Evolutionary conservation across 2,329 filamentous ascomycete species (phyloP).

Genomic region (Stromatinia cepivora): DNA sequence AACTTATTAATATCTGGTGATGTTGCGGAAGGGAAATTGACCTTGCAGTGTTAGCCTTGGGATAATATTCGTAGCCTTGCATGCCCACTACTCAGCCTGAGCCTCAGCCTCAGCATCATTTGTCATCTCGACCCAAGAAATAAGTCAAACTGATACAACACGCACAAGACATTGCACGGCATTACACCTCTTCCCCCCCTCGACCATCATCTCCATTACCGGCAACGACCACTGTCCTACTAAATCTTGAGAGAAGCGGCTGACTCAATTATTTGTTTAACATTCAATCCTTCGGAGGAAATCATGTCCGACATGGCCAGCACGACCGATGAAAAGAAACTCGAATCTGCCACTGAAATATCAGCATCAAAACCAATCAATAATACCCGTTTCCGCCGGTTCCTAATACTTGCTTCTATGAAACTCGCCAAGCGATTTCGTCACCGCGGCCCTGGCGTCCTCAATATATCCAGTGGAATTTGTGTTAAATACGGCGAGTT

Average conservation of each 20-base stretch:
- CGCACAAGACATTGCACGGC: neutral
- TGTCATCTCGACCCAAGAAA: neutral
- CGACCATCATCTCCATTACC: neutral
- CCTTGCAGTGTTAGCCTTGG: neutral
- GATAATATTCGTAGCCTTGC: neutral
- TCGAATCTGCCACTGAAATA: neutral
- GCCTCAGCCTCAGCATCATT: neutral
- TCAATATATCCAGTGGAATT: neutral
- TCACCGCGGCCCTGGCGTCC: neutral
- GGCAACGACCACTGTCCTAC: neutral
- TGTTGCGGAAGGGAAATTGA: neutral
- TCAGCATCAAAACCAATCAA: neutral
- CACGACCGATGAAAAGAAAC: neutral
- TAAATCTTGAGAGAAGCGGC: neutral
- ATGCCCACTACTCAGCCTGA: neutral
- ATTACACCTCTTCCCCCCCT: neutral
- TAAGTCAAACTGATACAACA: neutral
- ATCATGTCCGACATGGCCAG: neutral
- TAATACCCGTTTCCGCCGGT: neutral
- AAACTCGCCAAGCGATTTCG: neutral
- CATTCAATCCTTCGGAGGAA: fast-evolving
- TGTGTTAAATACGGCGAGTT: slow-evolving; percentile 40
- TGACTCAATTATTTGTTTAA: neutral
- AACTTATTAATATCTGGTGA: neutral
- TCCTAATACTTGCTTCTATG: neutral